A percentile compares a stretch with the other conserved stretches of the same genome.
phyloP scores from a whole-genome alignment of 306 rosid genomes.

The Cucumis sativus region DNA sequence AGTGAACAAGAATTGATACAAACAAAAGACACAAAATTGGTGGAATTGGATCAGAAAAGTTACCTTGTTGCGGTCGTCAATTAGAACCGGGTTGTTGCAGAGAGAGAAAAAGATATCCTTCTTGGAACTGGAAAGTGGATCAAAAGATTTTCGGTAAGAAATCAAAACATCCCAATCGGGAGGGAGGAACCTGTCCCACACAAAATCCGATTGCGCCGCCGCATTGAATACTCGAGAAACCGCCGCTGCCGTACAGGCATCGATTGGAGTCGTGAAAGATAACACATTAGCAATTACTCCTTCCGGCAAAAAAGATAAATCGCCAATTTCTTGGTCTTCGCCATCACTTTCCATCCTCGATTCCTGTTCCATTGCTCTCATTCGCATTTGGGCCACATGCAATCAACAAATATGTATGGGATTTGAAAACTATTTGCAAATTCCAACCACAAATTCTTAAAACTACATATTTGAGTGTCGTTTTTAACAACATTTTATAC shows the following conservation, averaged over 20 bases:
- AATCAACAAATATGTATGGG: no score
- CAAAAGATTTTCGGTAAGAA: not conserved
- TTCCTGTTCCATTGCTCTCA: not conserved
- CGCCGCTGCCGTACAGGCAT: not conserved
- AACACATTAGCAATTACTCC: conserved; percentile 4
- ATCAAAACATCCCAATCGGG: not conserved
- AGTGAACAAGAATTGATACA: no score
- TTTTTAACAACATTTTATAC: no score
- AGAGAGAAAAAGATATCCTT: not conserved
- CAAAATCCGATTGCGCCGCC: conserved; percentile 6
- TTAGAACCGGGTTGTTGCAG: not conserved
- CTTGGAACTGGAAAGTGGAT: not conserved
- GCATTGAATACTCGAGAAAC: conserved; percentile 5
- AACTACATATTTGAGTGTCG: no score
- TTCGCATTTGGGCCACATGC: no score
- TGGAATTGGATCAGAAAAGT: not conserved
- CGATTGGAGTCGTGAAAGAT: not conserved
- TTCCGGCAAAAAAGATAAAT: conserved; percentile 7
- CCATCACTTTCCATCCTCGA: not conserved
- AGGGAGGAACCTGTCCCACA: conserved; percentile 10
- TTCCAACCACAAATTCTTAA: no score
- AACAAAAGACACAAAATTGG: not conserved
- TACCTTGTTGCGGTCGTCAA: conserved; percentile 8
- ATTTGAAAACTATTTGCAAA: no score
- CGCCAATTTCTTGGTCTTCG: not conserved